Conservation (phyloP, 495 filamentous ascomycete genomes). For the Elasticomyces elasticus region DNA sequence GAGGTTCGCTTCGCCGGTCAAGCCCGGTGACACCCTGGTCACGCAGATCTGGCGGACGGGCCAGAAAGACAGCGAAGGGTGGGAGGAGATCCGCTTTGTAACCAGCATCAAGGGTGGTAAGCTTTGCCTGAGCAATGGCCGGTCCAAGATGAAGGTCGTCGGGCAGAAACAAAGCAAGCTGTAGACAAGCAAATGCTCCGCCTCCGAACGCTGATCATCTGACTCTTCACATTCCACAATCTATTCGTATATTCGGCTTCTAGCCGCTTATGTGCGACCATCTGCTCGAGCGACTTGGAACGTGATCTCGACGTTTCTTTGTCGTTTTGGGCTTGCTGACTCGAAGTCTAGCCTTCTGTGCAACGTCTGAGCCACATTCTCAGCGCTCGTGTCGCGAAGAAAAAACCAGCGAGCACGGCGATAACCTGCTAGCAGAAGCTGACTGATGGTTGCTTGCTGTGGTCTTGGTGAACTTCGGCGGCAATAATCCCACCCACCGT, state of each 20-base stretch:
- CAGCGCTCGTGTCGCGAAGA: too few species aligned
- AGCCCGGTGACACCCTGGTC: slow-evolving; percentile 61
- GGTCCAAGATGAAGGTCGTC: slow-evolving; percentile 60
- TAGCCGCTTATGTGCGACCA: background rate
- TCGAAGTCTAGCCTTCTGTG: too few species aligned
- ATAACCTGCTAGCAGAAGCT: too few species aligned
- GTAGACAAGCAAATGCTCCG: background rate
- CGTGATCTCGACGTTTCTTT: background rate
- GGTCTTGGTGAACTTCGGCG: too few species aligned
- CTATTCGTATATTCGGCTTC: background rate
- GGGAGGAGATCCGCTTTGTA: slow-evolving; percentile 72
- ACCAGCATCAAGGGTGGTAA: slow-evolving; percentile 60
- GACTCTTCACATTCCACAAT: too few species aligned
- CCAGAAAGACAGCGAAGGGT: slow-evolving; percentile 51
- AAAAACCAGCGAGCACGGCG: too few species aligned
- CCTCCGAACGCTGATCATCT: too few species aligned
- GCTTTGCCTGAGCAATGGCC: slow-evolving; percentile 73
- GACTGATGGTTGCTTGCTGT: too few species aligned
- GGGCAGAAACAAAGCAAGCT: slow-evolving; percentile 30
- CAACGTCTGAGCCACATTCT: too few species aligned
- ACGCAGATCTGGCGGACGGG: slow-evolving; percentile 58
- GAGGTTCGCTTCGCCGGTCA: slow-evolving; percentile 73
- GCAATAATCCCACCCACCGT: too few species aligned
- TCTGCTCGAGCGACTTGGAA: background rate
- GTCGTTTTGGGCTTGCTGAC: too few species aligned